Evolutionary conservation across 805 yeast genomes (phyloP), one percentile per base, ranked within the genome.

Genomic region (Myxozyma mucilagina): DNA sequence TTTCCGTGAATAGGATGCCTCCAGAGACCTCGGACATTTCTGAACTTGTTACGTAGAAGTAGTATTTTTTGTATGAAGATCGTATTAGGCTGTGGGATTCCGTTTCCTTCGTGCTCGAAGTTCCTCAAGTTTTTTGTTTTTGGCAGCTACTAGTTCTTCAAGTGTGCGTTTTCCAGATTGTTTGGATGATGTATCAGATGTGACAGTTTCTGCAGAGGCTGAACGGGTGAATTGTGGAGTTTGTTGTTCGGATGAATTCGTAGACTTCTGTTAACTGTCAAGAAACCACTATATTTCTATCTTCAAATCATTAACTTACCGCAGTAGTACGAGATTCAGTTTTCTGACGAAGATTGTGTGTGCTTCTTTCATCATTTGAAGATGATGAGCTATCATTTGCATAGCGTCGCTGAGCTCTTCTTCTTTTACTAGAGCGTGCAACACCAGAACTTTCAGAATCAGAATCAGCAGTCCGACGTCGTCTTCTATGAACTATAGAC

Each of bases 11-110:
- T 63, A 63, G 58, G 59, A 60, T 56, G 66, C 66, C 66, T 63
- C 66, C 66, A 63, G 66, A 63, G 66, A 63, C 64, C 64, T 56
- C 66, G 59, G 24, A 63, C 66, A 63, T 55, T 44, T 20, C 18
- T 18, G 14, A 14, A 57, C 4, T n/a, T n/a, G 4, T 24, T 24
- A 24, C 20, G 45, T 41, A 41, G 45, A 38, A 2, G 18, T 41
- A 14, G 4, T n/a, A 16, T 10, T 5, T n/a, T 2, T 20, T n/a
- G 14, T 20, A 8, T 38, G 13, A n/a, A 11, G 41, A 5, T 38
- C 4, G 4, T 45, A 43, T 42, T 29, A 11, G 32, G 18, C 45
- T 14, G 31, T 16, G 16, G n/a, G 10, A 48, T 24, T 42, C 45
- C 31, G n/a, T 11, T 18, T 29, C 20, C 29, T 34, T 20, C 45